Conservation (phyloP, 1,139 yeast species). For the Zygosaccharomyces sapae region DNA sequence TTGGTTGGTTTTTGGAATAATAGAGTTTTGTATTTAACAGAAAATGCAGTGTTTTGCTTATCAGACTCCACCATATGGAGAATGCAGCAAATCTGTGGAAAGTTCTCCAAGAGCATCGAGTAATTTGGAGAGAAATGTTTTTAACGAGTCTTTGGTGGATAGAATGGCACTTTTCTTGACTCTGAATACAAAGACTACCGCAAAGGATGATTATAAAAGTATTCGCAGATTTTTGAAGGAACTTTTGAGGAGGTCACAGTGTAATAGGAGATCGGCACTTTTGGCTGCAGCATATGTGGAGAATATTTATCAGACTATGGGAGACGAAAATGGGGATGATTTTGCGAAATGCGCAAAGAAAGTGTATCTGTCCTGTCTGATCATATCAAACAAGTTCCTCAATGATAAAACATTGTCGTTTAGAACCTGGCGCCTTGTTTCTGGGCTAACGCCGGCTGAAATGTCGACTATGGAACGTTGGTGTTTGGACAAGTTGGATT, state of each 20-base stretch:
- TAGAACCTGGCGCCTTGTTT: constrained; percentile 32
- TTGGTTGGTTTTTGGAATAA: neutral
- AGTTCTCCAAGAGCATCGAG: constrained; percentile 8
- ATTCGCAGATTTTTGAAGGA: constrained; percentile 23
- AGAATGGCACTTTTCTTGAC: constrained; percentile 14
- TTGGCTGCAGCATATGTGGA: constrained; percentile 28
- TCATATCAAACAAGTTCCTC: constrained; percentile 33
- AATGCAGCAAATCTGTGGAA: constrained; percentile 3
- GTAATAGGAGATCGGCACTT: constrained; percentile 24
- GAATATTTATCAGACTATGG: constrained; percentile 18
- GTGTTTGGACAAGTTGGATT: constrained; percentile 30
- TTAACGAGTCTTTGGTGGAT: constrained; percentile 8
- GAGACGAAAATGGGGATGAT: constrained; percentile 22
- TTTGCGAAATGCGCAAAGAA: constrained; percentile 33
- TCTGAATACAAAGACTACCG: constrained; percentile 8
- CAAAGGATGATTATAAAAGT: constrained; percentile 1
- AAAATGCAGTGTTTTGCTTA: constrained; percentile 15
- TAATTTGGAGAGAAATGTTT: constrained; percentile 4
- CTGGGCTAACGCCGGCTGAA: constrained; percentile 27
- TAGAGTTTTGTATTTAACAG: neutral
- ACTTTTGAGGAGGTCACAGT: constrained; percentile 31
- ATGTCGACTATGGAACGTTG: constrained; percentile 33
- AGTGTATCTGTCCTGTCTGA: constrained; percentile 29
- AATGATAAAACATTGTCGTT: constrained; percentile 34
- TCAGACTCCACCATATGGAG: constrained; percentile 29